Evolutionary conservation across 164 flowering plant genomes (phyloP), one percentile per base, ranked within the genome.

Genomic region (Piper longum): DNA sequence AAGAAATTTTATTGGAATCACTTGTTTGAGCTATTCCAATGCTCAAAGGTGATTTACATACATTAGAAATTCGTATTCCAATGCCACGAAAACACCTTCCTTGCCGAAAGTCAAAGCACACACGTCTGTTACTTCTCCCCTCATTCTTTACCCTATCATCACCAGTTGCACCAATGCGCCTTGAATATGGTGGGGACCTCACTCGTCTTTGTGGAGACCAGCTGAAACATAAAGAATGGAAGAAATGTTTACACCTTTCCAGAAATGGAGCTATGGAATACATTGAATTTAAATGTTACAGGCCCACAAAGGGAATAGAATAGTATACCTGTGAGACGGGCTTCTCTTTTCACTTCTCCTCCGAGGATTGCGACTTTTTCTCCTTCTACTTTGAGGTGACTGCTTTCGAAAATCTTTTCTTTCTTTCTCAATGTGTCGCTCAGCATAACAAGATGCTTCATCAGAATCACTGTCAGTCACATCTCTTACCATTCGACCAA

Each of bases 51-150:
- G 41, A 36, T 16, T 57, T 41, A 11, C 2, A 18, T 26, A 41
- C 14, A 36, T 16, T 3, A 57, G 60, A 57, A 13, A 26, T 18
- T 7, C 2, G 60, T 41, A 16, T n/a, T n/a, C n/a, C n/a, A n/a
- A n/a, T 72, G 57, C 96, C 96, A 66, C 91, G 89, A 58, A 75
- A 77, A 73, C 98, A 92, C 75, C 79, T 82, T 54, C 98, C 97
- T 61, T 80, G 75, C 16, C 68, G 75, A 71, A 81, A 89, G 66
- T 85, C 80, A 69, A 87, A 80, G 65, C 98, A 92, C 43, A 66
- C 77, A 8, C 66, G 75, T 39, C 56, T 60, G 36, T 68, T 85
- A 65, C 73, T 69, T 70, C 72, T 83, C 16, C 8, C 39, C 40
- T 74, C 80, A 51, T 78, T 51, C 71, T 81, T 79, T 60, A n/a